A percentile compares a stretch with the other conserved stretches of the same genome.
Conservation (phyloP, 139 green algal genomes). For the Chlorella sp. region DNA sequence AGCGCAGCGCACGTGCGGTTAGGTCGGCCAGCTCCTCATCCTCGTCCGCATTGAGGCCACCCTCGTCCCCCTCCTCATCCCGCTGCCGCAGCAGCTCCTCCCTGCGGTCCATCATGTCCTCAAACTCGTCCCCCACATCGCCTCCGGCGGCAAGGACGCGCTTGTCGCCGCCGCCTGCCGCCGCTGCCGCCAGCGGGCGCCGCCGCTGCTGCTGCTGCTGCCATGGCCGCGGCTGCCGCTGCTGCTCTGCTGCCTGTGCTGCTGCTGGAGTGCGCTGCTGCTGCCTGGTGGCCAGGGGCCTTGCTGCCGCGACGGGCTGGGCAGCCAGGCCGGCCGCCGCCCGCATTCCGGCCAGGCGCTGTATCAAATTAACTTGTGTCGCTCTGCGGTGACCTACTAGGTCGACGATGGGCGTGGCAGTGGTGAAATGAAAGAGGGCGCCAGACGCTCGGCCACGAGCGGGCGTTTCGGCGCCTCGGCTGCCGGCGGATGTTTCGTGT, state of each 20-base stretch:
- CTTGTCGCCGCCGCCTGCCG: background rate
- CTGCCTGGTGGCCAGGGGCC: background rate
- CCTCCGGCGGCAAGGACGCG: background rate
- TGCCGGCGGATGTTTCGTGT: no score
- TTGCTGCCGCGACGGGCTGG: no score
- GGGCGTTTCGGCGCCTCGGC: no score
- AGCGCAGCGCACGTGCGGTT: constrained; percentile 1
- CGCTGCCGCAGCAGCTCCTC: constrained; percentile 19
- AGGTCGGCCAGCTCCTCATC: constrained; percentile 26
- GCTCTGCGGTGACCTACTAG: no score
- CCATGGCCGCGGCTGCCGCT: background rate
- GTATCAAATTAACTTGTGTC: no score
- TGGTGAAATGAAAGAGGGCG: no score
- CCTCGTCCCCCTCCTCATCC: background rate
- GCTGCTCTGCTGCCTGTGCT: background rate
- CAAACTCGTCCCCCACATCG: constrained; percentile 25
- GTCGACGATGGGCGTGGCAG: no score
- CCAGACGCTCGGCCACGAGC: no score
- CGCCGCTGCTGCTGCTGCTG: constrained; percentile 10
- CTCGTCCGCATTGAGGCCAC: constrained; percentile 10
- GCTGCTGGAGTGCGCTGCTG: background rate
- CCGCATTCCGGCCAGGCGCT: no score
- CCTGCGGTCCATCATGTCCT: constrained; percentile 27
- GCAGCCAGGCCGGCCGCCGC: no score
- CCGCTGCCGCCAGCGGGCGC: background rate